Conservation (phyloP, 75 land plant species). For the Selaginella tamariscina region DNA sequence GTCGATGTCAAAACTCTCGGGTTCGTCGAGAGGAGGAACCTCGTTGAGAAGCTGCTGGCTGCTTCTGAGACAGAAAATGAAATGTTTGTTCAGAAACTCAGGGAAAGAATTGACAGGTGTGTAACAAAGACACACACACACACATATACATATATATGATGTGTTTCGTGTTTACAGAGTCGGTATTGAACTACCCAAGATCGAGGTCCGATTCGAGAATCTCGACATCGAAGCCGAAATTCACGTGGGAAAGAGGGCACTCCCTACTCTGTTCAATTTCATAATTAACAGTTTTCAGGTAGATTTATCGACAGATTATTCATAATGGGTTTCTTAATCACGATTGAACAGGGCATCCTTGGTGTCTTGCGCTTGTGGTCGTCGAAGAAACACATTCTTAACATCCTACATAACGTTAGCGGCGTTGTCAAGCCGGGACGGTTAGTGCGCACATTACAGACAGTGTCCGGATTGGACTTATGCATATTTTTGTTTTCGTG, state of each 20-base stretch:
- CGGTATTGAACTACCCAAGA: slow-evolving; percentile 39
- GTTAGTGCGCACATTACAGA: slow-evolving; percentile 25
- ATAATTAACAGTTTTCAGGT: not conserved
- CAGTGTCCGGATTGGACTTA: not conserved
- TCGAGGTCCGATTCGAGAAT: slow-evolving; percentile 40
- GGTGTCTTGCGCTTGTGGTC: not conserved
- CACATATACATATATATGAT: not conserved
- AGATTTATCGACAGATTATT: not conserved
- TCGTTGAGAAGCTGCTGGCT: slow-evolving; percentile 42
- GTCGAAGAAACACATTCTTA: slow-evolving; percentile 31
- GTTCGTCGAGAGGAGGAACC: slow-evolving; percentile 28
- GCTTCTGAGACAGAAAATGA: slow-evolving; percentile 71
- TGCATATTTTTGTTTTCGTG: not conserved
- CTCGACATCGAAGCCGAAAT: slow-evolving; percentile 37
- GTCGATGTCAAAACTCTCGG: slow-evolving; percentile 50
- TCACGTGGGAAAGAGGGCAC: slow-evolving; percentile 40
- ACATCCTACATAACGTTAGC: slow-evolving; percentile 38
- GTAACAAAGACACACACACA: no score
- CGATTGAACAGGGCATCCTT: not conserved
- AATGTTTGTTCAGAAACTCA: slow-evolving; percentile 41
- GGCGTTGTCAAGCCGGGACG: slow-evolving; percentile 61
- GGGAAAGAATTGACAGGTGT: slow-evolving; percentile 59
- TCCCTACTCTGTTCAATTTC: slow-evolving; percentile 31
- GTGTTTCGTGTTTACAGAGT: slow-evolving; percentile 26
- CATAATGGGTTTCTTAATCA: not conserved